Base-by-base conservation (phyloP, 148 eudicot genomes). In the Salicornia ramosissima region DNA sequence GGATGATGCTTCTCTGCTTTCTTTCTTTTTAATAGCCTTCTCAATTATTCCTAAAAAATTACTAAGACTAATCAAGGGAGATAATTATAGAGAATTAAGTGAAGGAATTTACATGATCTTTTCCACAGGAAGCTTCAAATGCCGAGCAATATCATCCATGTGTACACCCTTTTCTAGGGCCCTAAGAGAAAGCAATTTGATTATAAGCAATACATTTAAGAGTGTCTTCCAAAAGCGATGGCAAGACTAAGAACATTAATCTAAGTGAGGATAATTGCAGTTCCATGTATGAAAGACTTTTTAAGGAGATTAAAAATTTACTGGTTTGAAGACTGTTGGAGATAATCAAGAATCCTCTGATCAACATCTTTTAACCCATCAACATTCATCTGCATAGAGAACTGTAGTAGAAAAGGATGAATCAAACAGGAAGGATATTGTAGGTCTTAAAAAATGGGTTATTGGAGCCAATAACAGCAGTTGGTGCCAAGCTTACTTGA, bases 151-250 rank as follows among this genome's bases (percentile, higher is more conserved):
- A 42, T 88, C 96, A 82, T 84, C 83, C 71, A 82, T 84, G 76
- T 93, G 98, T 25, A 90, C 77, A 11, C 98, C 98, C 76, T 80
- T 88, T 69, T 86, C 96, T 64, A 74, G 73, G n/a, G 74, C 83
- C 73, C 96, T 93, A 72, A 68, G 85, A 71, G 50, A 34, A 67
- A 25, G 46, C 34, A 62, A 43, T 68, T 24, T 30, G 18, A 11
- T n/a, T 14, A 33, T 16, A 54, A 18, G 55, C 61, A 67, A 24
- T 51, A 71, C 9, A 22, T 15, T 2, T n/a, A 31, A 28, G 25
- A 34, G 13, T 19, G 15, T 19, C 0, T 5, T 24, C 14, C 30
- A 5, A n/a, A n/a, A n/a, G n/a, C n/a, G n/a, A n/a, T n/a, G n/a
- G n/a, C n/a, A n/a, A n/a, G n/a, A n/a, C n/a, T n/a, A n/a, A n/a